A percentile compares a stretch with the other conserved stretches of the same genome.
Conservation (phyloP, 1,284 basidiomycete genomes). For the Puccinia horiana region DNA sequence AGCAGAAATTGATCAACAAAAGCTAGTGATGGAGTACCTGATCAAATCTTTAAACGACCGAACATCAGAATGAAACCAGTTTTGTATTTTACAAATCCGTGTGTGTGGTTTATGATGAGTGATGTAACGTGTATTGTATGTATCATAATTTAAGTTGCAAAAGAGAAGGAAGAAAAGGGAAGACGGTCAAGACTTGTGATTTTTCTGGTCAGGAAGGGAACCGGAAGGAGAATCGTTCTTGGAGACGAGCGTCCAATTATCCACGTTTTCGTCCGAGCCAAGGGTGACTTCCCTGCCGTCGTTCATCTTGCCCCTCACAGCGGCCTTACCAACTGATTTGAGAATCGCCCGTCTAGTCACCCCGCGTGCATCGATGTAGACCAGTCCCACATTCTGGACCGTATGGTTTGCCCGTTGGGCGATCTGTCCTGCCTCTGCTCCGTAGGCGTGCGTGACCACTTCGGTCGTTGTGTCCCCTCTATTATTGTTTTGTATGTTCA, state of each 20-base stretch:
- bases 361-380: conserved; percentile 57
- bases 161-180: neutral
- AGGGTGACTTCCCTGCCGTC: conserved; percentile 50
- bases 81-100: neutral
- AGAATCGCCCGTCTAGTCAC: conserved; percentile 56
- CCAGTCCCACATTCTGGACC: conserved; percentile 55
- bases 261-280: conserved; percentile 28
- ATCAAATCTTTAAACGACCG: neutral
- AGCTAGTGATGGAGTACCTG: neutral
- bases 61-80: neutral
- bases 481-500: conserved; percentile 31
- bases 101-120: neutral
- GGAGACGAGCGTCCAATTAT: conserved; percentile 10
- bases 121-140: neutral
- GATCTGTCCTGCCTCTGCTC: conserved; percentile 56
- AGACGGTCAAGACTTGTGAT: neutral
- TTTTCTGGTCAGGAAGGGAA: neutral
- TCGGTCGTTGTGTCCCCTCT: conserved; percentile 55
- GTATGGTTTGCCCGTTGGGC: conserved; percentile 54
- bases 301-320: conserved; percentile 54
- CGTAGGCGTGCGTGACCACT: conserved; percentile 58
- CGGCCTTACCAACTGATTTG: conserved; percentile 56
- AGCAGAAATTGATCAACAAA: neutral
- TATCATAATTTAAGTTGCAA: neutral
- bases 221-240: neutral